phyloP scores from a whole-genome alignment of 257 asterid genomes.

The Agastache rugosa region DNA sequence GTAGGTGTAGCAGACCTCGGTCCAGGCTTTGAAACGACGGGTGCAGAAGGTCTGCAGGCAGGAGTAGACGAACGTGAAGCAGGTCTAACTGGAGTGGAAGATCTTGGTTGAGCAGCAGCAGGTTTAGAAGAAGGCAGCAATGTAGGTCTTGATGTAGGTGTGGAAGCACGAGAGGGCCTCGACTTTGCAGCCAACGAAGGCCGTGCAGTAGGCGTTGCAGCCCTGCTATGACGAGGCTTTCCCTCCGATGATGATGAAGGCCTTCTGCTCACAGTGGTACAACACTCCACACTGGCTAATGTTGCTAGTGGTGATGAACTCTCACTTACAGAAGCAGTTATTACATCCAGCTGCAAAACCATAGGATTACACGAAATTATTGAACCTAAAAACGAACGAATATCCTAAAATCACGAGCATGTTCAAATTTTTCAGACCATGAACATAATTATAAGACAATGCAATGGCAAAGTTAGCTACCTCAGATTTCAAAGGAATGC shows the following conservation, averaged over 20 bases:
- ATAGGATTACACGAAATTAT: constrained; percentile 9
- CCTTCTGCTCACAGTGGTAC: constrained; percentile 40
- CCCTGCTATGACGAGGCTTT: constrained; percentile 46
- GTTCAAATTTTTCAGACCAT: neutral
- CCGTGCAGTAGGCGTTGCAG: constrained; percentile 62
- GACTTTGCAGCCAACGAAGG: constrained; percentile 49
- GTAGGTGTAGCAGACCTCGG: constrained; percentile 73
- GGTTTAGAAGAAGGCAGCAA: constrained; percentile 53
- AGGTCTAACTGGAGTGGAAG: constrained; percentile 58
- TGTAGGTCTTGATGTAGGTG: constrained; percentile 62
- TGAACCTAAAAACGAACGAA: neutral
- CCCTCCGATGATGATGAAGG: constrained; percentile 49
- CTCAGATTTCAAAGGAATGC: constrained; percentile 40
- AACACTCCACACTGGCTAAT: constrained; percentile 36
- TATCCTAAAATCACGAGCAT: neutral
- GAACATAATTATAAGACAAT: neutral
- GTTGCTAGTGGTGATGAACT: constrained; percentile 31
- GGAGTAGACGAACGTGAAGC: constrained; percentile 62
- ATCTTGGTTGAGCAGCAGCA: constrained; percentile 44
- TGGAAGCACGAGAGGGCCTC: constrained; percentile 57
- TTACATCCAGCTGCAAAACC: constrained; percentile 52
- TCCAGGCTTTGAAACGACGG: constrained; percentile 26
- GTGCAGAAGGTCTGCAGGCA: constrained; percentile 52
- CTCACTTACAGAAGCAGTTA: constrained; percentile 34
- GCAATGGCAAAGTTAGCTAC: constrained; percentile 37